Conservation (phyloP, 2,329 filamentous ascomycete genomes). For the Xylariales sp. region DNA sequence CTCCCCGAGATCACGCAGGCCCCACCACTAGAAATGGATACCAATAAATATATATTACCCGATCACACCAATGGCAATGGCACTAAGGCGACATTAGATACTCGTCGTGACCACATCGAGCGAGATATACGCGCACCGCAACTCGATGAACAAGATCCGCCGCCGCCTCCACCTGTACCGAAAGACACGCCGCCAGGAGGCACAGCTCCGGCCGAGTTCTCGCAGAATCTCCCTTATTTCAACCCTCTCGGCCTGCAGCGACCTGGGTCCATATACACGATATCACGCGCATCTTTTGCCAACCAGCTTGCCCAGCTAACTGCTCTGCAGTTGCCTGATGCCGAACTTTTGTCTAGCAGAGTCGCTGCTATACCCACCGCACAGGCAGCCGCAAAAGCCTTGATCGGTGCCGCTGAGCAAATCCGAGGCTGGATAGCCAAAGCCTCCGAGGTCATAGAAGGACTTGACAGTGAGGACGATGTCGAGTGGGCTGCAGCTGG, state of each 20-base stretch:
- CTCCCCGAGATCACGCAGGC: slow-evolving; percentile 65
- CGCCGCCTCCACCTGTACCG: slow-evolving; percentile 55
- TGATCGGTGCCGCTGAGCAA: slow-evolving; percentile 89
- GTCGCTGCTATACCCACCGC: slow-evolving; percentile 88
- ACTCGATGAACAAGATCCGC: slow-evolving; percentile 52
- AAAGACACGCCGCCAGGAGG: slow-evolving; percentile 64
- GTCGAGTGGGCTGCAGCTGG: slow-evolving; percentile 96
- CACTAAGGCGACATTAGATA: slow-evolving; percentile 70
- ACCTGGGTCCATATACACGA: slow-evolving; percentile 89
- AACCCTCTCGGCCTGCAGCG: slow-evolving; percentile 73
- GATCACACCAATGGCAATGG: slow-evolving; percentile 77
- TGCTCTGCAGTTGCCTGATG: slow-evolving; percentile 87
- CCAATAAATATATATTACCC: slow-evolving; percentile 78
- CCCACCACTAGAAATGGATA: slow-evolving; percentile 72
- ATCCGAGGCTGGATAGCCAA: slow-evolving; percentile 95
- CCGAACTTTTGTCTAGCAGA: slow-evolving; percentile 82
- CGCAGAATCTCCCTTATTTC: slow-evolving; percentile 71
- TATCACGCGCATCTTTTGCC: slow-evolving; percentile 91
- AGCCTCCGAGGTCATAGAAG: slow-evolving; percentile 87
- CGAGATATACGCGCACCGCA: slow-evolving; percentile 57
- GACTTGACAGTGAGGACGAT: slow-evolving; percentile 94
- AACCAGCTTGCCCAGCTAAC: slow-evolving; percentile 94
- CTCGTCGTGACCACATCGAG: slow-evolving; percentile 68
- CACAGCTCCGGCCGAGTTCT: slow-evolving; percentile 56
- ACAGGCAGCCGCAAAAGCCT: slow-evolving; percentile 81